Base-by-base conservation (phyloP, 169 alveolate genomes). In the Babesia divergens region DNA sequence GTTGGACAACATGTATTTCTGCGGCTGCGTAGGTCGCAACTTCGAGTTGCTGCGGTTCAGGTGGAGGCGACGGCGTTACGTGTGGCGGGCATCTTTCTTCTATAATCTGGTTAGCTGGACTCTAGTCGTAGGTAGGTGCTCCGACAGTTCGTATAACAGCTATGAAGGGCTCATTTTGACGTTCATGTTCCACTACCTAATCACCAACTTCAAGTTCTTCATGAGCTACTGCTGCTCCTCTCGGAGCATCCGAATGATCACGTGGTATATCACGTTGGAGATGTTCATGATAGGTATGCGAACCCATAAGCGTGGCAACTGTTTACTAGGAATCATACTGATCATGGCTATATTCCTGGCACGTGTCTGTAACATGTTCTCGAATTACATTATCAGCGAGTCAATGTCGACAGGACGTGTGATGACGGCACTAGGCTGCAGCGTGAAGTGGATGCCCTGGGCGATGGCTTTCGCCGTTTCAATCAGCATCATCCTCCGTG, bases 391-490 rank as follows among this genome's bases (percentile, higher is more conserved):
- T 22, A 58, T 90, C 51, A 90, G 91, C 42, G 94, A 90, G 53
- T 86, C 90, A 62, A 89, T 90, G 94, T 44, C 89, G 18, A 54
- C 86, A 50, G 94, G 93, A 28, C 51, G 80, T 40, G 77, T 91
- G 87, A 65, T 86, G 49, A 76, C 86, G 53, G 58, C 82, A 42
- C 82, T 89, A 6, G 94, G 94, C 37, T 89, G 92, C 67, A 71
- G 90, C 28, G 93, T 89, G 14, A 90, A 90, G 64, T 90, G 94
- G 94, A 40, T 90, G 31, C 94, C 94, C 16, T 84, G 94, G 94
- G 66, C 47, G 4, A 34, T 84, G 29, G 89, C 92, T n/a, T 28
- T 34, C 42, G 6, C 47, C 47, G 0, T 66, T 24, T 47, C 66
- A 7, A 22, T 65, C 31, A 62, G 49, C 11, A 46, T 77, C n/a